Evolutionary conservation across 441 rosid genomes (phyloP).

Genomic region (Jatropha multifida): DNA sequence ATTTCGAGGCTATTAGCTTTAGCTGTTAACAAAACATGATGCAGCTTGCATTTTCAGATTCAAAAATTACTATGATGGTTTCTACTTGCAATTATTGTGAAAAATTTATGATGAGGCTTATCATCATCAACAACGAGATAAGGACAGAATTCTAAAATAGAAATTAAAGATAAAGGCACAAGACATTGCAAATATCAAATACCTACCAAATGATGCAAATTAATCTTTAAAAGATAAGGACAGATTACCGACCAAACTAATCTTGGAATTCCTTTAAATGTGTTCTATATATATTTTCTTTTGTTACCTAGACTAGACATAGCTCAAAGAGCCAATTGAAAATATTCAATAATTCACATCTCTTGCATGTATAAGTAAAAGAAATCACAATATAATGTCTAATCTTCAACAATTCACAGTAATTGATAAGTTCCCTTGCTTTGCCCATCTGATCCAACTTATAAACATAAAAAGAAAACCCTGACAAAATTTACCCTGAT

Average conservation of each 20-base stretch:
- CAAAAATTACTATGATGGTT: background rate
- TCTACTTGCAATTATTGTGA: background rate
- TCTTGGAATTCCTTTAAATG: background rate
- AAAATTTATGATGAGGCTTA: background rate
- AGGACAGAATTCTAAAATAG: background rate
- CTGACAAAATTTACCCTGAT: conserved; percentile 20
- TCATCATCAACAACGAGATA: too few species aligned
- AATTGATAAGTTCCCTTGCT: background rate
- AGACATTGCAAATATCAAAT: background rate
- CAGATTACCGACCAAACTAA: background rate
- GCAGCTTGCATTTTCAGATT: background rate
- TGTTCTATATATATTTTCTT: background rate
- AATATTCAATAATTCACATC: background rate
- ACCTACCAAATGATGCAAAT: too few species aligned
- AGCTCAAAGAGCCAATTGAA: background rate
- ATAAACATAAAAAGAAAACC: background rate
- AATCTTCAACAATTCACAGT: background rate
- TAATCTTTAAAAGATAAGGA: background rate
- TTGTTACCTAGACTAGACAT: background rate
- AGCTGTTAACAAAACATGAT: conserved; percentile 54
- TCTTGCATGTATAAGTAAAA: background rate
- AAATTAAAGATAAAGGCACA: background rate
- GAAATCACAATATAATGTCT: background rate
- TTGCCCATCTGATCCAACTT: background rate
- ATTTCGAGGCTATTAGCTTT: conserved; percentile 81